Evolutionary conservation across 106 monocot genomes (phyloP).

Genomic region (Agapanthus africanus): DNA sequence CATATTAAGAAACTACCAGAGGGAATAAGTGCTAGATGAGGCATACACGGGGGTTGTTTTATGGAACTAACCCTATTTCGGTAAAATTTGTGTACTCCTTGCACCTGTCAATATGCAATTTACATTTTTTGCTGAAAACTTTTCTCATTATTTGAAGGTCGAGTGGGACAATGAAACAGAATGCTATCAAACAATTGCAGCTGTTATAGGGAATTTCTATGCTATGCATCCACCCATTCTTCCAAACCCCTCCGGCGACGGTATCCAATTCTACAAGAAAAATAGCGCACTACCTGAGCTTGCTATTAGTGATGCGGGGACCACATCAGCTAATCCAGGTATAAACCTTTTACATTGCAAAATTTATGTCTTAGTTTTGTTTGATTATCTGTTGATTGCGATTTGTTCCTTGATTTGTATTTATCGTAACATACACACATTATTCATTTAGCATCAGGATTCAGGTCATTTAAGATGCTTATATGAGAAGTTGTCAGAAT

Average conservation of each 20-base stretch:
- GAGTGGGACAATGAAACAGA: conserved; percentile 84
- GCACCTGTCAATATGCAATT: not conserved
- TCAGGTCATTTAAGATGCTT: too few relatives aligned
- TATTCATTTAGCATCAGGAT: too few relatives aligned
- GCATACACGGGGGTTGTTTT: too few relatives aligned
- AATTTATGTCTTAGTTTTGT: not conserved
- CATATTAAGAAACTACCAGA: too few relatives aligned
- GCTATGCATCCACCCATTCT: conserved; percentile 85
- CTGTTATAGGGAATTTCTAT: conserved; percentile 85
- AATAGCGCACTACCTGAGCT: conserved; percentile 11
- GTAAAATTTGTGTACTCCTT: too few relatives aligned
- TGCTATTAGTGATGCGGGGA: conserved; percentile 1
- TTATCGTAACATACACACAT: not conserved
- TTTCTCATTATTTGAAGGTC: conserved; percentile 35
- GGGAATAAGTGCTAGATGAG: too few relatives aligned
- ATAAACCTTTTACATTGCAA: not conserved
- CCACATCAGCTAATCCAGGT: conserved; percentile 7
- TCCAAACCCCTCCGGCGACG: conserved; percentile 87
- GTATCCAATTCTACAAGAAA: conserved; percentile 80
- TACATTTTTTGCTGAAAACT: not conserved
- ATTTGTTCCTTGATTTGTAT: not conserved
- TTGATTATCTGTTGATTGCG: not conserved
- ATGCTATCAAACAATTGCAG: conserved; percentile 81
- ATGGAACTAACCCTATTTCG: too few relatives aligned
- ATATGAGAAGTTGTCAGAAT: too few relatives aligned